Conservation (phyloP, 2,329 filamentous ascomycete genomes). For the Colletotrichum navitas region DNA sequence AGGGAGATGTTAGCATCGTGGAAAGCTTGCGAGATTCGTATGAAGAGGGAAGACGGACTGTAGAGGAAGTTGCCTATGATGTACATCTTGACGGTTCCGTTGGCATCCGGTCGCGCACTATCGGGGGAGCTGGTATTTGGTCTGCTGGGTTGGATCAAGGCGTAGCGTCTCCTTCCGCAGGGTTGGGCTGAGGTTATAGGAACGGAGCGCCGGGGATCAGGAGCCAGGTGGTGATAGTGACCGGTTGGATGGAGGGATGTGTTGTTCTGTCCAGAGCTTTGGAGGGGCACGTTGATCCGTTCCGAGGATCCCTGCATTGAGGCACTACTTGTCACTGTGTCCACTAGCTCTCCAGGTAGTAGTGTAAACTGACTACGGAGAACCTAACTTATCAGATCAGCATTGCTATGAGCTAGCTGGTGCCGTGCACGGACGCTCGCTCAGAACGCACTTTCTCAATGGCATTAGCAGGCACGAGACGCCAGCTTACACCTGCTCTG, state of each 20-base stretch:
- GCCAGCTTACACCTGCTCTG: conserved; percentile 39
- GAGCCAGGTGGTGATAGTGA: conserved; percentile 31
- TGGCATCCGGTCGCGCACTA: conserved; percentile 1
- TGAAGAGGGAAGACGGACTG: conserved; percentile 46
- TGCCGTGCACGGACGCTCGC: conserved; percentile 32
- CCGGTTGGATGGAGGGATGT: conserved; percentile 1
- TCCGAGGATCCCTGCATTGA: conserved; percentile 24
- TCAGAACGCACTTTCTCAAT: conserved; percentile 24
- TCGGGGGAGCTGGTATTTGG: not conserved
- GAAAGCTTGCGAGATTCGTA: not conserved
- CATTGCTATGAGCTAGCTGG: conserved; percentile 12
- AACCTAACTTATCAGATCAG: too few relatives aligned
- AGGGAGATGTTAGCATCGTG: conserved; percentile 17
- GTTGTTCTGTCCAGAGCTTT: conserved; percentile 34
- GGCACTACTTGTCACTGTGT: conserved; percentile 15
- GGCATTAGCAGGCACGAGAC: conserved; percentile 37
- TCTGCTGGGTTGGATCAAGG: conserved; percentile 14
- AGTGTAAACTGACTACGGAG: not conserved
- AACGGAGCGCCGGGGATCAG: not conserved
- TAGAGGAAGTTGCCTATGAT: conserved; percentile 81
- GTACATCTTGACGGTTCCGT: conserved; percentile 64
- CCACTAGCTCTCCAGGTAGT: not conserved
- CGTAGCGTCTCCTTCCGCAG: not conserved
- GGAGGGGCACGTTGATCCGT: conserved; percentile 33
- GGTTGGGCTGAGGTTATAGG: not conserved